phyloP scores from a whole-genome alignment of 805 yeast species.

The Kazachstania martiniae region DNA sequence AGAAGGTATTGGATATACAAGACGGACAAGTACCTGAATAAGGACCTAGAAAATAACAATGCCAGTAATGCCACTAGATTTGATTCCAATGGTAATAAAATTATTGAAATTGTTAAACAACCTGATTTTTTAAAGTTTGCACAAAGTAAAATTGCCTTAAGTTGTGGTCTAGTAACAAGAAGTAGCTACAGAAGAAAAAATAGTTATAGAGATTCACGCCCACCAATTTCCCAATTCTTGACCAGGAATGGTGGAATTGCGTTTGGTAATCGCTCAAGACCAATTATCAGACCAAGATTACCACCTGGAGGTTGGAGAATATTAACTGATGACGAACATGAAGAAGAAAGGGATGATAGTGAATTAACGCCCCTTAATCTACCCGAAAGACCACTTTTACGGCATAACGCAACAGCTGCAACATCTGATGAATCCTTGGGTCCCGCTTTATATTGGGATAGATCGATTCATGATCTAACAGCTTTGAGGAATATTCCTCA shows the following conservation, averaged over 20 bases:
- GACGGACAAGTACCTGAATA: conserved; percentile 27
- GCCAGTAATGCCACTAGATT: conserved; percentile 38
- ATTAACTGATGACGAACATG: conserved; percentile 15
- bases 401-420: background rate
- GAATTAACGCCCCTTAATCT: no score
- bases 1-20: conserved; percentile 75
- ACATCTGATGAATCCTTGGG: background rate
- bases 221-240: conserved; percentile 26
- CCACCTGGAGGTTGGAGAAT: conserved; percentile 29
- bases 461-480: conserved; percentile 19
- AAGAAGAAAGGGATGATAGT: conserved; percentile 1
- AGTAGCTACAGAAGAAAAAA: conserved; percentile 20
- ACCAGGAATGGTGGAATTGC: conserved; percentile 24
- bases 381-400: no score
- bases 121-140: conserved; percentile 32
- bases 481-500: background rate
- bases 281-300: conserved; percentile 19
- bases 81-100: conserved; percentile 56
- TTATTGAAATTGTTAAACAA: conserved; percentile 30
- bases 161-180: conserved; percentile 27
- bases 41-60: conserved; percentile 24
- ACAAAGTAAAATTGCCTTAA: conserved; percentile 30
- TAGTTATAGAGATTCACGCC: conserved; percentile 24
- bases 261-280: conserved; percentile 13
- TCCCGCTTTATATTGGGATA: conserved; percentile 26